Evolutionary conservation across 805 yeast genomes (phyloP).

Genomic region (Debaryomyces prosopidis): DNA sequence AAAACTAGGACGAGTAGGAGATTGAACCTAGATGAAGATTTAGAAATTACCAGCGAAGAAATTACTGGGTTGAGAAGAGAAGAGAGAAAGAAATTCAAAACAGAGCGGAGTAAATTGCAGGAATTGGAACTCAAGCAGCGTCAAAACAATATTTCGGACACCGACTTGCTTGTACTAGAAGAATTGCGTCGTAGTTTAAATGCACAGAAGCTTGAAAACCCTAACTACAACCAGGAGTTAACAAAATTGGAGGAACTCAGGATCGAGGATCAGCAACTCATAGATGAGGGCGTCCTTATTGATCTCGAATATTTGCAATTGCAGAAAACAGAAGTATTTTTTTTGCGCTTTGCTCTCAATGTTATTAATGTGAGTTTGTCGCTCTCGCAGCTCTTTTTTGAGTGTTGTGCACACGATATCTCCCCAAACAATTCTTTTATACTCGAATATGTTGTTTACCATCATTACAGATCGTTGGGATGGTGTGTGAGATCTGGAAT

Average conservation of each 20-base stretch:
- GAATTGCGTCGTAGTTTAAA: constrained; percentile 15
- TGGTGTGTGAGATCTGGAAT: constrained; percentile 95
- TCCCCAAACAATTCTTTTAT: constrained; percentile 42
- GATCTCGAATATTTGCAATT: constrained; percentile 59
- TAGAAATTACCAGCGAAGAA: constrained; percentile 62
- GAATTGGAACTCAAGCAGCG: constrained; percentile 52
- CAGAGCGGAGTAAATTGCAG: constrained; percentile 52
- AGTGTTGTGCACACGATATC: constrained; percentile 17
- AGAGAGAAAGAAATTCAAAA: constrained; percentile 72
- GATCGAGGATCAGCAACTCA: neutral
- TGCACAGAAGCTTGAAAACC: constrained; percentile 15
- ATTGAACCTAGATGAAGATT: constrained; percentile 42
- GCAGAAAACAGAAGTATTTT: constrained; percentile 74
- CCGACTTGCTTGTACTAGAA: constrained; percentile 20
- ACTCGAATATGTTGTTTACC: constrained; percentile 69
- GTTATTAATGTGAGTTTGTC: constrained; percentile 36
- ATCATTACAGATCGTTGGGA: constrained; percentile 83
- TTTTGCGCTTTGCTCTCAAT: constrained; percentile 59
- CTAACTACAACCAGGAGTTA: neutral
- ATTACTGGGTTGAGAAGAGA: constrained; percentile 70
- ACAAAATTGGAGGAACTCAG: neutral
- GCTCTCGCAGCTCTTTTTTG: constrained; percentile 24
- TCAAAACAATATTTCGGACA: constrained; percentile 22
- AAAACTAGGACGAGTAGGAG: constrained; percentile 58
- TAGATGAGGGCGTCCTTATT: neutral